A percentile compares a stretch with the other conserved stretches of the same genome.
phyloP scores from a whole-genome alignment of 2,329 filamentous ascomycete species.

The Fusarium staphyleae region DNA sequence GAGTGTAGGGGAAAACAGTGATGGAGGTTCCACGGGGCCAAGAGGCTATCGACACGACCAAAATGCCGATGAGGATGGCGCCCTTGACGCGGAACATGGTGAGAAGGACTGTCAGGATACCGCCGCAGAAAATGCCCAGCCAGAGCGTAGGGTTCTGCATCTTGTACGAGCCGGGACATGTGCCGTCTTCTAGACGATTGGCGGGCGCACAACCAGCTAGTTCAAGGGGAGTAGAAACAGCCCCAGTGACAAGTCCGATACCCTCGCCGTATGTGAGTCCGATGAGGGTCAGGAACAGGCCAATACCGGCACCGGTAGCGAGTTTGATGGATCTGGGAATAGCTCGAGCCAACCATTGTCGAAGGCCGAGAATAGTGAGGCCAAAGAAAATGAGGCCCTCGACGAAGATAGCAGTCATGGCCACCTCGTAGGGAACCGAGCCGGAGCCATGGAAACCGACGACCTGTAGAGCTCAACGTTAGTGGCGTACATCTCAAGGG shows the following conservation, averaged over 20 bases:
- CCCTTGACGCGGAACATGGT: conserved; percentile 90
- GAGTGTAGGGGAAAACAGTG: conserved; percentile 80
- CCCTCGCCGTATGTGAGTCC: conserved; percentile 82
- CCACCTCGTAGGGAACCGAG: conserved; percentile 75
- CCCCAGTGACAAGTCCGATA: conserved; percentile 79
- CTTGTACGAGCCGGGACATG: conserved; percentile 70
- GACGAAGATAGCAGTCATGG: conserved; percentile 85
- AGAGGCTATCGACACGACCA: conserved; percentile 86
- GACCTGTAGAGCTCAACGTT: neutral
- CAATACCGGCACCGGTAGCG: conserved; percentile 85
- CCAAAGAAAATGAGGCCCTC: conserved; percentile 87
- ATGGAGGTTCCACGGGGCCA: conserved; percentile 81
- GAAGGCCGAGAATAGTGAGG: conserved; percentile 79
- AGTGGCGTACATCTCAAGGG: neutral
- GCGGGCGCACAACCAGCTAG: conserved; percentile 71
- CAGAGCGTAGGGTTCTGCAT: conserved; percentile 87
- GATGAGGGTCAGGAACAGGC: conserved; percentile 79
- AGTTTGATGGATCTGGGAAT: conserved; percentile 88
- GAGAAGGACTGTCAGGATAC: conserved; percentile 78
- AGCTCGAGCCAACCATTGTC: conserved; percentile 85
- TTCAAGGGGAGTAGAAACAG: conserved; percentile 71
- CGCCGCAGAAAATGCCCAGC: conserved; percentile 88
- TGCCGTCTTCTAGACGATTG: conserved; percentile 49
- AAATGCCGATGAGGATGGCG: conserved; percentile 82
- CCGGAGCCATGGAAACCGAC: conserved; percentile 80